Evolutionary conservation across 129 eudicot species (phyloP), one percentile per base, ranked within the genome.

Genomic region (Scalesia atractyloides): DNA sequence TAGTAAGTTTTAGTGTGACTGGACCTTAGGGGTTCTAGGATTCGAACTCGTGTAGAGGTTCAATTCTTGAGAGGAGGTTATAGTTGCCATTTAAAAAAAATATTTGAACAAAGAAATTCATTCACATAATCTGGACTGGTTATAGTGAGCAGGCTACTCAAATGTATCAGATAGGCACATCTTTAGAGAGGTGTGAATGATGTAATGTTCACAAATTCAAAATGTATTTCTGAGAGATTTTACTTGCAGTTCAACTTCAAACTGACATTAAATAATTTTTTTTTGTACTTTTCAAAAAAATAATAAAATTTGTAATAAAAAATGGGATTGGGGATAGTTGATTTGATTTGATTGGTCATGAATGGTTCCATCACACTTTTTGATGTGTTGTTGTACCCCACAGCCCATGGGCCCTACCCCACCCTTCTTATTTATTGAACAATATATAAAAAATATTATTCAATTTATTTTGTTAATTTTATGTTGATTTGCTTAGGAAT

Each of bases 321-420:
- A 68, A 37, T 60, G 22, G 20, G 46, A 76, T 46, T 69, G 20
- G 75, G 34, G 75, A 69, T 61, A 30, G 65, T 41, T 77, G 81
- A 77, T 77, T 69, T 77, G 81, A 77, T 77, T 69, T 60, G 81
- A 77, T 77, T 60, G 81, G 81, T 69, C 81, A 77, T 77, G 81
- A 77, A 77, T 77, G 76, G 81, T 77, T 77, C 9, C 65, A 77
- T 77, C 81, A 77, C 37, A 61, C 81, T 69, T 77, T 76, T 34
- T 69, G 81, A 77, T 77, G 76, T 68, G 81, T 48, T 76, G 70
- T 77, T 76, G 70, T 77, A 77, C 76, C 52, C 69, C 34, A 9
- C 73, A 68, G 26, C 64, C 53, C 39, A 39, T 30, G 66, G 81
- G 64, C 81, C 76, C 80, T 19, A 22, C 26, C 33, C 52, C 2